Evolutionary conservation across 1,284 basidiomycete species (phyloP), one percentile per base, ranked within the genome.

Genomic region (Calocybe gambosa): DNA sequence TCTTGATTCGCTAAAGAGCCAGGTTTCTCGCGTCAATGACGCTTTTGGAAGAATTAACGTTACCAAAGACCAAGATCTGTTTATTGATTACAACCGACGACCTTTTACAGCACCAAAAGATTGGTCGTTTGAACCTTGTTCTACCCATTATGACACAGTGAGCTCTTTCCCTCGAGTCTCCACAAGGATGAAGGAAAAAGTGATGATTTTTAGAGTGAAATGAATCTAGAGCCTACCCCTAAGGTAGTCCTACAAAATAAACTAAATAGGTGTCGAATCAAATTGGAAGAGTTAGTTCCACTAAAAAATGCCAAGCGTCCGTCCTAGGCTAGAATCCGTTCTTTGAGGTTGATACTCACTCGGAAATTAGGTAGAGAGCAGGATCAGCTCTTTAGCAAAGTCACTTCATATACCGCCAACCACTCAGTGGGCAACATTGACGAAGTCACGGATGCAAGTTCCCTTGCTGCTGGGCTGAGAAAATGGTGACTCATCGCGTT

Each of bases 211-310:
- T 38, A 89, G 85, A 70, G 68, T 29, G 77, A 74, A 7, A 75
- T 89, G 62, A 82, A 68, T 54, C 61, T 80, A 18, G 86, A 88
- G 37, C 64, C 75, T 16, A 74, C 74, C 8, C 79, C 88, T 0
- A 89, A 87, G 62, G 70, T 88, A 1, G 77, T 85, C 57, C 67
- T 90, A 13, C 87, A 90, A 65, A 90, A 90, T 59, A 83, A 82
- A 52, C 71, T 90, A n/a, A 65, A 65, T 44, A 73, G 72, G 45
- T 77, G 75, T 46, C 72, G 76, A 47, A 64, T 63, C 31, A 85
- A 84, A 61, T 56, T 86, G 12, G 59, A 68, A 46, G 87, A 90
- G 53, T 57, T 89, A 12, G 62, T 57, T 13, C 70, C 80, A 1
- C 57, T 80, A 8, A 69, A 88, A 13, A 67, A 73, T 31, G 57